These are phyloP conservation scores for Tolypocladium pustulatum DNA, from an alignment of 2,329 filamentous ascomycete species.

Conservation along the genomic window DNA sequence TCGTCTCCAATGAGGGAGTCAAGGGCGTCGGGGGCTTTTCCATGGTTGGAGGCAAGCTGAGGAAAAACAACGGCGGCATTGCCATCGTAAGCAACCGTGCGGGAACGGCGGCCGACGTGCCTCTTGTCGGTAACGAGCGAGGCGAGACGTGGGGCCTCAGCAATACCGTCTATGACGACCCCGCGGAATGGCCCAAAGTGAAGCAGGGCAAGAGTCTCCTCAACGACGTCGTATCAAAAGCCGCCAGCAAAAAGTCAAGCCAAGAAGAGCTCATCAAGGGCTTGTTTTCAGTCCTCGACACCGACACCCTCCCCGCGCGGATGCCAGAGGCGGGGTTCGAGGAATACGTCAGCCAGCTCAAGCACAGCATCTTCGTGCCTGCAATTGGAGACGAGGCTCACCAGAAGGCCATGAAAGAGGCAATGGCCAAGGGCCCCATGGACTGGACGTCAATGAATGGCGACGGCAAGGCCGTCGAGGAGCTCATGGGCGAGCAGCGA, in stretches of 20 bases:
- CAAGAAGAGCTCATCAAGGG: slow-evolving; percentile 39
- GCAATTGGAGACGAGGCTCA: slow-evolving; percentile 40
- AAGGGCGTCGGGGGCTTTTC: slow-evolving; percentile 57
- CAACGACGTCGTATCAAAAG: slow-evolving; percentile 28
- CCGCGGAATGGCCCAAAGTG: slow-evolving; percentile 51
- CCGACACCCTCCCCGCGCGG: slow-evolving; percentile 40
- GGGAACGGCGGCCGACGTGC: slow-evolving; percentile 41
- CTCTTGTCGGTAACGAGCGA: slow-evolving; percentile 43
- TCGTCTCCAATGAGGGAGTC: slow-evolving; percentile 41
- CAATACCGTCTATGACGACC: slow-evolving; percentile 48
- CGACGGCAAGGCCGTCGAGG: slow-evolving; percentile 25
- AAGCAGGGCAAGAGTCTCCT: slow-evolving; percentile 38
- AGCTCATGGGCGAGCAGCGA: slow-evolving; percentile 22
- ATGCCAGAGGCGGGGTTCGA: slow-evolving; percentile 35
- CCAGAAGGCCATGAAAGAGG: slow-evolving; percentile 32
- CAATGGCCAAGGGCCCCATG: slow-evolving; percentile 24
- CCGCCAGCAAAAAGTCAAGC: slow-evolving; percentile 20
- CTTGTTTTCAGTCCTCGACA: slow-evolving; percentile 45
- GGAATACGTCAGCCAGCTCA: slow-evolving; percentile 41
- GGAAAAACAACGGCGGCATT: slow-evolving; percentile 36
- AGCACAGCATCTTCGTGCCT: slow-evolving; percentile 52
- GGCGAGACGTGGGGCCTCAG: slow-evolving; percentile 48
- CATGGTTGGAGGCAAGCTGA: slow-evolving; percentile 53
- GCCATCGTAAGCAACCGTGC: slow-evolving; percentile 54
- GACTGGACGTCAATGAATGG: slow-evolving; percentile 24